Conservation (phyloP, 2,329 filamentous ascomycete species). For the Gnomoniopsis sp. region DNA sequence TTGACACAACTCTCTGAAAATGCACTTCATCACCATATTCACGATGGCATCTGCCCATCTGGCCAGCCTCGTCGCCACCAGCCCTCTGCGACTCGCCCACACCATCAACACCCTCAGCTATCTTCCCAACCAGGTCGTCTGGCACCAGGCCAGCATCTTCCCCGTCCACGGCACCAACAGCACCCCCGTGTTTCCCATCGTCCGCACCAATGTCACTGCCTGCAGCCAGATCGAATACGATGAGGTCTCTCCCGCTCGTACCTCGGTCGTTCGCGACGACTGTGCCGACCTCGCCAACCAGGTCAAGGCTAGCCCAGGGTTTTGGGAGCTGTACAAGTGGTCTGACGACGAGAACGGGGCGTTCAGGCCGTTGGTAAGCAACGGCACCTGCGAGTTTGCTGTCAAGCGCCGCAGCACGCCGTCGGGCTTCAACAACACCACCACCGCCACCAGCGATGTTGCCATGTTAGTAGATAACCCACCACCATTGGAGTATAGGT, state of each 20-base stretch:
- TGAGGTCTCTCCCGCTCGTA: conserved; percentile 1
- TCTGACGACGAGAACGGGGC: neutral
- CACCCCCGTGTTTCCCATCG: neutral
- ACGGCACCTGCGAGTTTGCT: conserved; percentile 12
- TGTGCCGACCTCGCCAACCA: neutral
- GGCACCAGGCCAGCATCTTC: neutral
- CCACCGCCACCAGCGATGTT: neutral
- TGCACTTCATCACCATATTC: neutral
- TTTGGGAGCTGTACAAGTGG: conserved; percentile 3
- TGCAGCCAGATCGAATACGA: conserved; percentile 3
- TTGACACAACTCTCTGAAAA: neutral
- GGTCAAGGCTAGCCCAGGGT: neutral
- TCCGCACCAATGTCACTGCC: neutral
- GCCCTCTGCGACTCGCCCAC: neutral
- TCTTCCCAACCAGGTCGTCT: neutral
- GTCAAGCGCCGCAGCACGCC: neutral
- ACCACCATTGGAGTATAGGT: neutral
- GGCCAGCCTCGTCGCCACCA: neutral
- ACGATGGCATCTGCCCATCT: neutral
- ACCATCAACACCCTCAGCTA: neutral
- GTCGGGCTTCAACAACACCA: neutral
- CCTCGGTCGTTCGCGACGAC: conserved; percentile 1
- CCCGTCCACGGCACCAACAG: neutral
- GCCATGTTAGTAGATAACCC: conserved; percentile 1
- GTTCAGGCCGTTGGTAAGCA: neutral